Percentiles rank a stretch among this genome's conserved stretches.
Evolutionary conservation across 345 rosid species (phyloP).

Genomic region (Anacardium occidentale): DNA sequence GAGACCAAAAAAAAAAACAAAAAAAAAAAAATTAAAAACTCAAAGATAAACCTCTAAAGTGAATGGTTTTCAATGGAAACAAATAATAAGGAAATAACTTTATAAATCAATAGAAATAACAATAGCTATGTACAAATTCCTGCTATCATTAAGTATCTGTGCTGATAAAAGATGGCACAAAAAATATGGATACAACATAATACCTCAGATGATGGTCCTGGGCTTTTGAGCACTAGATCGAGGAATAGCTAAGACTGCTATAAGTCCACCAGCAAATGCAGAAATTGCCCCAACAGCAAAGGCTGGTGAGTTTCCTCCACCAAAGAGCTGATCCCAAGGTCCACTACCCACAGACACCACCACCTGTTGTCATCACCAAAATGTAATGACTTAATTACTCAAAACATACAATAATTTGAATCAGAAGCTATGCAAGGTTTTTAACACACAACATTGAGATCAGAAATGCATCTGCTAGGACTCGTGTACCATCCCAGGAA

Average conservation of each 20-base stretch:
- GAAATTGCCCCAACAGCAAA: slow-evolving; percentile 72
- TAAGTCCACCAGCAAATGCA: slow-evolving; percentile 59
- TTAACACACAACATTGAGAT: not conserved
- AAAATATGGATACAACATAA: slow-evolving; percentile 29
- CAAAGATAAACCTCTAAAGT: slow-evolving; percentile 15
- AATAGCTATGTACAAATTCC: slow-evolving; percentile 28
- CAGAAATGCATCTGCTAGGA: not conserved
- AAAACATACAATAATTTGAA: slow-evolving; percentile 4
- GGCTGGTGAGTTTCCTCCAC: slow-evolving; percentile 82
- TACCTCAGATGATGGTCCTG: slow-evolving; percentile 51
- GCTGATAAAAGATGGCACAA: slow-evolving; percentile 13
- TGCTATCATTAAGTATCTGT: slow-evolving; percentile 10
- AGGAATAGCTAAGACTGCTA: slow-evolving; percentile 83
- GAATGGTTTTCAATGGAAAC: not conserved
- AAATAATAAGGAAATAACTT: slow-evolving; percentile 1
- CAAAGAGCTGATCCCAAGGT: slow-evolving; percentile 78
- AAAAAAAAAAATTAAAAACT: not conserved
- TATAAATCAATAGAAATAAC: slow-evolving; percentile 24
- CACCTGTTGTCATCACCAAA: slow-evolving; percentile 38
- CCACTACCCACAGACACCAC: slow-evolving; percentile 80
- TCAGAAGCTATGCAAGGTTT: not conserved
- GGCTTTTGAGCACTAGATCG: slow-evolving; percentile 66
- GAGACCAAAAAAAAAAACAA: too few relatives aligned
- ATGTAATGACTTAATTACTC: slow-evolving; percentile 10
- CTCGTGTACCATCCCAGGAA: too few relatives aligned